Evolutionary conservation across 768 basidiomycete genomes (phyloP), one percentile per base, ranked within the genome.

Genomic region (Strobilomyces echinocephalus): DNA sequence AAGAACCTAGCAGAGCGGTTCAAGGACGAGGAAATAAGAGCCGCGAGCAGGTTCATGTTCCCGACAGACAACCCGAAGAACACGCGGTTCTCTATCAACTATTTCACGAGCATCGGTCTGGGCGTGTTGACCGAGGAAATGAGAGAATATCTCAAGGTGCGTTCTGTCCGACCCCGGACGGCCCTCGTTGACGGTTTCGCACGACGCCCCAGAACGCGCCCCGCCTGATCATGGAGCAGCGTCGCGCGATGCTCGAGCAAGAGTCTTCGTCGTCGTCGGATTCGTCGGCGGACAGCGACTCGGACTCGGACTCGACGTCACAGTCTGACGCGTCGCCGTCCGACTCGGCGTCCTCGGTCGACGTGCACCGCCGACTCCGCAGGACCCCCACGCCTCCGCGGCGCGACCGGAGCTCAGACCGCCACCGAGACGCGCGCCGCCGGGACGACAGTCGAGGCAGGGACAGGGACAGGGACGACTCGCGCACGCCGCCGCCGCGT

Each of bases 1-100:
- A 90, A 91, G 69, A 78, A 69, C 34, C 73, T 98, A n/a, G 84
- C 85, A 9, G 91, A 94, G 69, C 75, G 97, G 49, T 95, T 99
- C 74, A 85, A 85, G 70, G 93, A 97, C 53, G 83, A 88, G 8
- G 90, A 93, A 61, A 75, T 97, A 43, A 83, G 75, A 66, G 72
- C 75, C 26, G 82, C 81, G 3, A 91, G 88, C 67, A 76, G 74
- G 42, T 83, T 83, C 39, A 90, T 99, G 87, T 97, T 98, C 84
- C 97, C 97, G 0, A 81, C 86, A 73, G 95, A 97, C 70, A 84
- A 94, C 55, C 97, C 97, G 0, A 97, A 95, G 73, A 89, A 98
- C 65, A 98, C 97, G 1, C 81, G 97, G 50, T 93, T 95, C 67
- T 82, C 92, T 4, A 95, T 95, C 83, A 97, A 97, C 69, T 98